Conservation (phyloP, 441 rosid genomes). For the Gossypium davidsonii region DNA sequence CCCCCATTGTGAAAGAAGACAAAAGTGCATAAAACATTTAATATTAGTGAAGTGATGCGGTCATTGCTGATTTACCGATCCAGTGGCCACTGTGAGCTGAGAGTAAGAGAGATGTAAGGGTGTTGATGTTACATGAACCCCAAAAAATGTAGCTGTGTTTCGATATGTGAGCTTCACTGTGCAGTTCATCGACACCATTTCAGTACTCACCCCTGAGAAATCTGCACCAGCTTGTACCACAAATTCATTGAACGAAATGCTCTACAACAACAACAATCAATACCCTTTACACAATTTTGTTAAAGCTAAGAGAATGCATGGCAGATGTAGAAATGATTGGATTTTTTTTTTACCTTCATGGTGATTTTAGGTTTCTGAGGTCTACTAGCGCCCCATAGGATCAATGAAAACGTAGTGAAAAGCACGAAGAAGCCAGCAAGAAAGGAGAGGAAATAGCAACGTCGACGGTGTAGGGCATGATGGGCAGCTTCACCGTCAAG, state of each 20-base stretch:
- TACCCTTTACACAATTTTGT: not conserved
- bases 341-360: slow-evolving; percentile 27
- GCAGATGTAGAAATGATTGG: not conserved
- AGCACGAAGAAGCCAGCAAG: slow-evolving; percentile 31
- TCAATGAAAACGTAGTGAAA: slow-evolving; percentile 33
- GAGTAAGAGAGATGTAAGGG: slow-evolving; percentile 38
- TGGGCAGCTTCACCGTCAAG: slow-evolving; percentile 21
- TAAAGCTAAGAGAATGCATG: not conserved
- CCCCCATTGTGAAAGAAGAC: not conserved
- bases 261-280: slow-evolving; percentile 20
- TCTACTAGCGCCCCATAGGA: slow-evolving; percentile 42
- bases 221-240: slow-evolving; percentile 43
- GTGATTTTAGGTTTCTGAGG: slow-evolving; percentile 40
- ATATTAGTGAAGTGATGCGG: not conserved
- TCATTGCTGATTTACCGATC: slow-evolving; percentile 21
- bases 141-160: slow-evolving; percentile 40
- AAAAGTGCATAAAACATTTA: not conserved
- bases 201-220: slow-evolving; percentile 37
- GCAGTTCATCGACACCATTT: slow-evolving; percentile 43
- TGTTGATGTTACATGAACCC: slow-evolving; percentile 39
- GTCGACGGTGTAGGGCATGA: slow-evolving; percentile 22
- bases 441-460: slow-evolving; percentile 34
- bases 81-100: slow-evolving; percentile 38
- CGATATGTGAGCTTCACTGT: slow-evolving; percentile 33
- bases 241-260: slow-evolving; percentile 33